Conservation (phyloP, 2,329 filamentous ascomycete genomes). For the Ophiocordyceps sinensis region DNA sequence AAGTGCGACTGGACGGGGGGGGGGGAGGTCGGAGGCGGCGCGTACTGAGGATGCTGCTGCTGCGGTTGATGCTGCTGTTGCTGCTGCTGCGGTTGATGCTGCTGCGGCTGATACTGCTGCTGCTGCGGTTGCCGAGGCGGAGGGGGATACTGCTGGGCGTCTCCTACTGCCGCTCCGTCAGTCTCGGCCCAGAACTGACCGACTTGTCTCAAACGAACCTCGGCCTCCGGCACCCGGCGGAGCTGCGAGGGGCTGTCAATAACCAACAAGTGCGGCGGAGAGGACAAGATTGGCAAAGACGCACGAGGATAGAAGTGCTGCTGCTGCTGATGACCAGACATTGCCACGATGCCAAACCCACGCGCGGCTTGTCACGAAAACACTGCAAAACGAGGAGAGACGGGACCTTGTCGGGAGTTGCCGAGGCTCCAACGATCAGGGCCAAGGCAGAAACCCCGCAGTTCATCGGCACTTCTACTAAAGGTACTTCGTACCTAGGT, state of each 20-base stretch:
- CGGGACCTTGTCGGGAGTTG: too few relatives aligned
- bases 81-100: constrained; percentile 6
- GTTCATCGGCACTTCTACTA: too few relatives aligned
- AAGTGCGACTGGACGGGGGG: constrained; percentile 30
- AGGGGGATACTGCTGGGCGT: constrained; percentile 26
- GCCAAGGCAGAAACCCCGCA: too few relatives aligned
- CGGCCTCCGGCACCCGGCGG: not conserved
- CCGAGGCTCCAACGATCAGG: too few relatives aligned
- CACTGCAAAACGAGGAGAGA: too few relatives aligned
- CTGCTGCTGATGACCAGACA: too few relatives aligned
- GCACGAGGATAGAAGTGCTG: not conserved
- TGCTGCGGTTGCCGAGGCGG: constrained; percentile 15
- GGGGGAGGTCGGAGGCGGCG: constrained; percentile 31
- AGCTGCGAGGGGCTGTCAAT: not conserved
- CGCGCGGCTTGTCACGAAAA: too few relatives aligned
- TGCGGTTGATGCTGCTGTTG: constrained; percentile 25
- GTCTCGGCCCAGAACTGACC: not conserved
- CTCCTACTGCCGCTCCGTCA: not conserved
- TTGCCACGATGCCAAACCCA: too few relatives aligned
- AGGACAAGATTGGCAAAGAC: not conserved
- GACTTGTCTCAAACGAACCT: not conserved
- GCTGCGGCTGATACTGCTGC: constrained; percentile 1
- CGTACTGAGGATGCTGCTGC: constrained; percentile 24
- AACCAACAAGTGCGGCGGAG: not conserved
- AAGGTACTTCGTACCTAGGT: too few relatives aligned